Base-by-base conservation (phyloP, 257 asterid genomes). In the Parsonsia alboflavescens region DNA sequence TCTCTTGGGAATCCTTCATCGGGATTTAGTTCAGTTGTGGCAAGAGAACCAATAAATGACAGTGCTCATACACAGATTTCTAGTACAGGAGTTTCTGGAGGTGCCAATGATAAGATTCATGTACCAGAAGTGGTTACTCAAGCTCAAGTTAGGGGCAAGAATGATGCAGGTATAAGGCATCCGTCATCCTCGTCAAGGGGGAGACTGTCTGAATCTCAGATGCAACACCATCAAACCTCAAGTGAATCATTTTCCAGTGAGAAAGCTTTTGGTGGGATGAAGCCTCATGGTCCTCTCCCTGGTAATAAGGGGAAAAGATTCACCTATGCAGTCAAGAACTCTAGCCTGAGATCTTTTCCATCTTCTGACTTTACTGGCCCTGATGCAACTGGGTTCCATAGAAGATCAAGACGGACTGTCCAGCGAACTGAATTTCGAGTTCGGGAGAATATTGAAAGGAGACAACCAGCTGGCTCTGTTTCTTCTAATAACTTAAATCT, bases 361-460 rank as follows among this genome's bases (percentile, higher is more conserved):
- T 76, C 80, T 82, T 75, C 84, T 80, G 93, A 83, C 65, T 73
- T 75, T 57, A 77, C 77, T 17, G 53, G 33, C 66, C 62, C 85
- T 74, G 93, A 89, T 70, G 79, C 87, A 26, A 84, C 79, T 85
- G 92, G 86, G 50, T 86, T 86, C 83, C 96, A 84, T 81, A 89
- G 96, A 80, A 86, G 92, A 81, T 89, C 96, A 72, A 85, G 86
- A 72, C 89, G 92, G 41, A 85, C 90, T 73, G 88, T 86, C 73
- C 96, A 81, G 42, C 85, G 91, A 53, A 85, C 93, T 41, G 99
- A 94, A 78, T 92, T 88, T 79, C 91, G 91, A 73, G 77, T 89
- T 75, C 93, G 97, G 68, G 97, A 88, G 77, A 92, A 82, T 80
- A 82, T 72, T 75, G 96, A 90, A 69, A 80, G 91, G 81, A 87